Base-by-base conservation (phyloP, 106 monocot genomes). In the Dendrobium officinale region DNA sequence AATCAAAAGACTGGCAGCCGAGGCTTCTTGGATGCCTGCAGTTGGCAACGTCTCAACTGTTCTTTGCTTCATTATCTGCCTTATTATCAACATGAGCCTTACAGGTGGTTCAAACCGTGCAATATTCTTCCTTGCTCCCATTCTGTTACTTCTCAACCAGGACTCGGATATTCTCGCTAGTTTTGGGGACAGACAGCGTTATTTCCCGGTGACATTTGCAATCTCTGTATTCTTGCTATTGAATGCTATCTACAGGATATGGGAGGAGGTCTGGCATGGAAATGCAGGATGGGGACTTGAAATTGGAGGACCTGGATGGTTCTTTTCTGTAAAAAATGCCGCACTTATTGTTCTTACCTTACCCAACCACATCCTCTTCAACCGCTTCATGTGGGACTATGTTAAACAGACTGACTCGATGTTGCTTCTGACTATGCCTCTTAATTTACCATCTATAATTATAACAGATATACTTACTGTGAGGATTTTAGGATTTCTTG, bases 381-480 rank as follows among this genome's bases (percentile, higher is more conserved):
- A 95, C 75, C 83, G 99, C 27, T 99, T 99, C 81, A 95, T 99
- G 95, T 99, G 99, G 99, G 99, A 99, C 81, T 95, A 95, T 84
- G 93, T 95, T 67, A 99, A 95, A 77, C 99, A 99, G 81, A 93
- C 95, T 22, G 99, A 95, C 80, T 66, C 83, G 4, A 84, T 90
- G 74, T 66, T 99, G 77, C 83, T 99, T 31, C 84, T 99, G 73
- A 99, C 99, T 4, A 81, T 99, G 91, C 99, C 99, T 20, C 93
- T 99, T 67, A 99, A 99, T 84, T 73, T 99, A 75, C 99, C 99
- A 19, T 91, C 95, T 0, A 86, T 99, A 3, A 59, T 99, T 47
- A 99, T 99, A 55, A 99, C 99, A 18, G 93, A 99, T 84, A 86
- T 99, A 80, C 16, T 86, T 49, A 83, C 93, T 4, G 73, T 99